Percentiles rank a stretch among this genome's conserved stretches.
These are phyloP conservation scores for Emiliania huxleyi DNA, from an alignment of 78 protist genomes.

Conservation along the genomic window DNA sequence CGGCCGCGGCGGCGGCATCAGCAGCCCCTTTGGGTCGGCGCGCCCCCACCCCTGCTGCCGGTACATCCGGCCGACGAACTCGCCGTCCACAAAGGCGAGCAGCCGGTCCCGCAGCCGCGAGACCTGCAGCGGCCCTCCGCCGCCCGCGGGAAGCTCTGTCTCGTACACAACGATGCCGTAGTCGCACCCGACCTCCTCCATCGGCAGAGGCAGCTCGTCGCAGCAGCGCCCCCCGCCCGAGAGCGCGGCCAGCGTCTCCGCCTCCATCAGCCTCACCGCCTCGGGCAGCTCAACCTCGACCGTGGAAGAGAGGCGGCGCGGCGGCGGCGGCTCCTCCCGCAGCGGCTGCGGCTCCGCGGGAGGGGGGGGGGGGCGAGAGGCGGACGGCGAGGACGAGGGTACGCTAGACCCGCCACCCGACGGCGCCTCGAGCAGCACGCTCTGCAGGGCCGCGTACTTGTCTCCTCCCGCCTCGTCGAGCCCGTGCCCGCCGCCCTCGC, in stretches of 20 bases:
- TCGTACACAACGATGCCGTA: background rate
- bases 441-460: background rate
- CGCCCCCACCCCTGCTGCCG: background rate
- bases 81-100: background rate
- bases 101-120: background rate
- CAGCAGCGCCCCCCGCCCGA: background rate
- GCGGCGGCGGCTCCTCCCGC: background rate
- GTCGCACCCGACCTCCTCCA: background rate
- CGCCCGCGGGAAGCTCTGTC: background rate
- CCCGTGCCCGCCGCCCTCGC: constrained; percentile 56
- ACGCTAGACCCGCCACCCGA: too few relatives aligned
- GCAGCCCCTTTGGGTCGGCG: background rate
- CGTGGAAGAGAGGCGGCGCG: background rate
- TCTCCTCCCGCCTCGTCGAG: background rate
- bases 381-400: too few relatives aligned
- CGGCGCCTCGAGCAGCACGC: background rate
- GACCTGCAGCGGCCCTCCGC: background rate
- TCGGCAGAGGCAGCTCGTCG: background rate
- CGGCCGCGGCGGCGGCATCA: background rate
- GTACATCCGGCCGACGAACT: background rate
- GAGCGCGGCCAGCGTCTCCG: background rate
- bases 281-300: background rate
- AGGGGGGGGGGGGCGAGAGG: too few relatives aligned
- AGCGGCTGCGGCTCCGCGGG: background rate
- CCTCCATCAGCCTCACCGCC: background rate